Conservation (phyloP, 176 grass and related monocot species). For the Aegilops longissima region DNA sequence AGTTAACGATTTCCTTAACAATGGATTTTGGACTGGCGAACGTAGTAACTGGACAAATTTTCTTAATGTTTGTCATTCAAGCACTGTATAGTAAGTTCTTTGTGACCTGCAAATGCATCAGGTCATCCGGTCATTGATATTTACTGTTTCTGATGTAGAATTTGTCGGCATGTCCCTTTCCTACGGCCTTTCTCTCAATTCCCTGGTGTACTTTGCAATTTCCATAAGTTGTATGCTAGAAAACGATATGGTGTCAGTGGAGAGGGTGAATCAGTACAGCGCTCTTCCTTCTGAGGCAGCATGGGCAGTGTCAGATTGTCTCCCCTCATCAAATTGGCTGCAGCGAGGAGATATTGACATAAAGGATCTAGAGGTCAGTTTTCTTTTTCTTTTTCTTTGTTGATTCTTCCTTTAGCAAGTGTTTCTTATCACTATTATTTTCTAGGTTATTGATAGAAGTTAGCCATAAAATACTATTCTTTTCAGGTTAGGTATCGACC, state of each 20-base stretch:
- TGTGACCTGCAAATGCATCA: neutral
- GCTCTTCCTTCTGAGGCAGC: constrained; percentile 78
- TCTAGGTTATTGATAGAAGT: neutral
- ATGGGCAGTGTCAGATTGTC: constrained; percentile 61
- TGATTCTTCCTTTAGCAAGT: neutral
- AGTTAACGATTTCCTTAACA: too few species aligned
- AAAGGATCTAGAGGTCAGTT: constrained; percentile 70
- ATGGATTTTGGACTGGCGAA: neutral
- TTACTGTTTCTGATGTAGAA: constrained; percentile 48
- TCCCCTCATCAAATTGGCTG: constrained; percentile 68
- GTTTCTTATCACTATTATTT: neutral
- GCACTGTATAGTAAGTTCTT: neutral
- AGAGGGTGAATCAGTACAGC: constrained; percentile 88
- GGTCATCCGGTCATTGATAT: neutral
- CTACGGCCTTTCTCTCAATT: constrained; percentile 89
- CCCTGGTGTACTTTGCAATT: constrained; percentile 55
- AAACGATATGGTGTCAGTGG: constrained; percentile 83
- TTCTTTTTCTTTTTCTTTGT: neutral
- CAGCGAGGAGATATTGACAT: constrained; percentile 64
- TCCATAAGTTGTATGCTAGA: constrained; percentile 80
- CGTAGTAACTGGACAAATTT: neutral
- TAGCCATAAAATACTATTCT: neutral
- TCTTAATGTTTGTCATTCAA: neutral
- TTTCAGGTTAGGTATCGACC: constrained; percentile 79
- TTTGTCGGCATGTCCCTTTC: constrained; percentile 94